phyloP scores from a whole-genome alignment of 495 filamentous ascomycete genomes.

The Hamigera avellanea region DNA sequence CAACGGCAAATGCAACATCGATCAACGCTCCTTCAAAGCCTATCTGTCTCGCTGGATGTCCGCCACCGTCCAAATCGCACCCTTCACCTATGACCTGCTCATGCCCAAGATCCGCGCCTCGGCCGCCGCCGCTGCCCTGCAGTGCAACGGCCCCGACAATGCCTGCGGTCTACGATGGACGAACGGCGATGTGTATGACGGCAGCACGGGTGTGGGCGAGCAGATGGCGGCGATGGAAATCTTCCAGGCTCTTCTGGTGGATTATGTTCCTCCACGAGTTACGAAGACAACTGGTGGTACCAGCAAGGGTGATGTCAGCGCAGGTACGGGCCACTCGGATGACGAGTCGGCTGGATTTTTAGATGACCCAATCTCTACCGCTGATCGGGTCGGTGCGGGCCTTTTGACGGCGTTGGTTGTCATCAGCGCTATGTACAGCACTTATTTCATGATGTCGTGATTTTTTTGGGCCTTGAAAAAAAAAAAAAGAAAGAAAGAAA shows the following conservation, averaged over 20 bases:
- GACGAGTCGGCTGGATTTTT: neutral
- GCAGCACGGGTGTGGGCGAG: constrained; percentile 44
- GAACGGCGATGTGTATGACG: constrained; percentile 32
- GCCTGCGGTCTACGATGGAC: constrained; percentile 58
- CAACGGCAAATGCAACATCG: constrained; percentile 44
- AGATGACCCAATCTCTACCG: constrained; percentile 39
- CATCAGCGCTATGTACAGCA: constrained; percentile 26
- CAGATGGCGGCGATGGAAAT: constrained; percentile 57
- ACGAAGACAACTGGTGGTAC: constrained; percentile 54
- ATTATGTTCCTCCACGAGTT: constrained; percentile 30
- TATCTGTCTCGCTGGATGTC: constrained; percentile 69
- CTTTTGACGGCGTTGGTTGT: constrained; percentile 43
- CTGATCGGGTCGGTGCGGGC: constrained; percentile 48
- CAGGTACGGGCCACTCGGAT: constrained; percentile 25
- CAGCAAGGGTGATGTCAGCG: constrained; percentile 51
- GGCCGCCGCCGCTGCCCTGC: constrained; percentile 49
- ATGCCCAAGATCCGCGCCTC: constrained; percentile 49
- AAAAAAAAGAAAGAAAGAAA: too few relatives aligned
- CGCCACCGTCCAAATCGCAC: constrained; percentile 49
- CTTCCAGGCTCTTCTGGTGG: constrained; percentile 46
- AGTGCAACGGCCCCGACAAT: constrained; percentile 48
- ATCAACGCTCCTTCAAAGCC: constrained; percentile 72
- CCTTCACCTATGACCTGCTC: constrained; percentile 45
- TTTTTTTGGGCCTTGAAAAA: too few relatives aligned
- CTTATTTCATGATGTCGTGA: constrained; percentile 39